Percentiles rank a stretch among this genome's conserved stretches.
Conservation (phyloP, 352 stramenopile species). For the Peronospora farinosa region DNA sequence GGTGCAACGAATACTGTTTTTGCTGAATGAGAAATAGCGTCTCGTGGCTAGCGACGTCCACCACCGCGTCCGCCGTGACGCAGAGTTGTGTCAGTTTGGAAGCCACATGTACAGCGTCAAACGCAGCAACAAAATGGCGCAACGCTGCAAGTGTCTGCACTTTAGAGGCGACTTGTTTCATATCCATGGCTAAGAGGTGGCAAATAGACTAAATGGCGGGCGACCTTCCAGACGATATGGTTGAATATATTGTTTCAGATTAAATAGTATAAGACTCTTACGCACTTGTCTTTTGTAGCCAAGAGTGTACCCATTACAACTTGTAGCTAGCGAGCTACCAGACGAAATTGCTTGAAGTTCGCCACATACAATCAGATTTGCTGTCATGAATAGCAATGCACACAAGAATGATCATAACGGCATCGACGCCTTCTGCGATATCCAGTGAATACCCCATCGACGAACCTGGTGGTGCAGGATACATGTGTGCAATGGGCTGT, state of each 20-base stretch:
- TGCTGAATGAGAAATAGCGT: conserved; percentile 26
- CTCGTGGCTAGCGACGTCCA: conserved; percentile 21
- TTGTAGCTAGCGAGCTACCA: conserved; percentile 3
- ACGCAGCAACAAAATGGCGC: conserved; percentile 34
- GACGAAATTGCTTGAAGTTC: conserved; percentile 7
- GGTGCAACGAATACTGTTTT: conserved; percentile 32
- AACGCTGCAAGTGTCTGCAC: conserved; percentile 34
- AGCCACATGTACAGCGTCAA: conserved; percentile 27
- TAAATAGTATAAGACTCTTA: conserved; percentile 1
- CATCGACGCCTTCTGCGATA: conserved; percentile 34
- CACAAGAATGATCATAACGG: conserved; percentile 27
- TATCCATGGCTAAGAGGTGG: conserved; percentile 13
- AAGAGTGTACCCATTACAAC: background rate
- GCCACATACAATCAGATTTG: conserved; percentile 15
- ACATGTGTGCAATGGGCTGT: conserved; percentile 34
- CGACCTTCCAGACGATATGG: background rate
- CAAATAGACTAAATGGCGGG: background rate
- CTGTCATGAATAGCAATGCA: conserved; percentile 30
- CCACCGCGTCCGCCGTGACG: conserved; percentile 19
- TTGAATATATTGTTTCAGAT: background rate
- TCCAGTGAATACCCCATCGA: conserved; percentile 29
- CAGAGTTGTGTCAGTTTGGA: conserved; percentile 21
- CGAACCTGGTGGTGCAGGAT: conserved; percentile 12
- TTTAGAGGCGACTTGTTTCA: conserved; percentile 27
- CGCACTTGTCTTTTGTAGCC: background rate